Base-by-base conservation (phyloP, 768 basidiomycete species). In the Trametes cinnabarina region DNA sequence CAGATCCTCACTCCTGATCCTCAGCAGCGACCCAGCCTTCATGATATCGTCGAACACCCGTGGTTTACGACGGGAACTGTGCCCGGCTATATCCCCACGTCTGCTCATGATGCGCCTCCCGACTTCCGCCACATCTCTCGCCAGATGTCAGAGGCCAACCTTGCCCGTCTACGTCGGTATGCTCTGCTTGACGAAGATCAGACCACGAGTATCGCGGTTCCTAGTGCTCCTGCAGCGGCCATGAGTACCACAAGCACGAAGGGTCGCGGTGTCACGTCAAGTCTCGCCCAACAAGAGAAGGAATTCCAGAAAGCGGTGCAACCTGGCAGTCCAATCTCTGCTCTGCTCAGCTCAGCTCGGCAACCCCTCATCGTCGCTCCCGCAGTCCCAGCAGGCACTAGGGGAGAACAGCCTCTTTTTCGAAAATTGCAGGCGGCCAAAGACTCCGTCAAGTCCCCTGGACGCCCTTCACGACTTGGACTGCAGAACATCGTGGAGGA, bases 291-390 rank as follows among this genome's bases (percentile, higher is more conserved):
- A 65, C 91, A 93, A 68, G 97, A 99, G 81, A 88, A 88, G 70
- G 97, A 98, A 72, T 98, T 98, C 86, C 88, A 90, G 76, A 87
- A 89, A 66, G 97, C 94, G 1, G 92, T 98, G 1, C 92, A 94
- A 68, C 96, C 95, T 6, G 94, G 92, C 41, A 92, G 89, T 60
- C 97, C 97, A 0, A 95, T 99, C 58, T 91, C 92, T 26, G 92
- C 92, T 3, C 75, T 99, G 47, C 81, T 99, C 65, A 88, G 84
- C 64, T 94, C 92, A 3, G 94, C 94, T 6, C 81, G 88, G 57
- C 91, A 94, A 71, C 94, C 94, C 0, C 77, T 97, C 39, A 75
- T 96, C 48, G 88, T 94, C 19, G 79, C 77, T 20, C 76, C 72
- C 17, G 55, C 39, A 5, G 60, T 55, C n/a, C 55, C 46, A 10